Evolutionary conservation across 129 eudicot genomes (phyloP).

Genomic region (Gnaphalium uliginosum): DNA sequence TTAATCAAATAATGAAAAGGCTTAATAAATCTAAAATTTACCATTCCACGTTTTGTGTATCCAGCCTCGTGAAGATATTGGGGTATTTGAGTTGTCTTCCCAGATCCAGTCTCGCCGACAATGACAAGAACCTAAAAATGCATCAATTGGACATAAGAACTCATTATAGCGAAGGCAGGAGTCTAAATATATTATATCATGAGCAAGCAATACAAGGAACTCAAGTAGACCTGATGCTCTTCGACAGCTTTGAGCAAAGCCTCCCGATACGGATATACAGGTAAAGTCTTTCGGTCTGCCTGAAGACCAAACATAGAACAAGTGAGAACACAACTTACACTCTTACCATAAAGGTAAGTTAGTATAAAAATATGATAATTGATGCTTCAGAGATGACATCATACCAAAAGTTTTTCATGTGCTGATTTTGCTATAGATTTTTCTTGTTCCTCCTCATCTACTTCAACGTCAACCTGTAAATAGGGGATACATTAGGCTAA

Average conservation of each 20-base stretch:
- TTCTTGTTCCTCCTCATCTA: slow-evolving; percentile 46
- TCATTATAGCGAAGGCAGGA: not conserved
- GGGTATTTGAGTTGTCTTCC: slow-evolving; percentile 97
- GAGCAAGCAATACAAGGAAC: slow-evolving; percentile 13
- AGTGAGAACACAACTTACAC: slow-evolving; percentile 5
- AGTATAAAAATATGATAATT: not conserved
- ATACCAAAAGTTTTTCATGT: slow-evolving; percentile 84
- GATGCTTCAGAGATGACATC: slow-evolving; percentile 19
- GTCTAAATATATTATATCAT: not conserved
- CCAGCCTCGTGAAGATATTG: slow-evolving; percentile 98
- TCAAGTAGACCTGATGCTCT: slow-evolving; percentile 74
- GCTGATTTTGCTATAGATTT: slow-evolving; percentile 66
- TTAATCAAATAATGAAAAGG: slow-evolving; percentile 8
- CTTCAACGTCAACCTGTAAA: slow-evolving; percentile 63
- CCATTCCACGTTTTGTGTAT: slow-evolving; percentile 87
- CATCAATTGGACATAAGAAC: slow-evolving; percentile 10
- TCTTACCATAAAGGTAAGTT: slow-evolving; percentile 12
- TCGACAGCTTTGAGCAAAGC: slow-evolving; percentile 72
- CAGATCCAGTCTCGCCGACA: slow-evolving; percentile 99
- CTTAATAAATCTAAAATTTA: slow-evolving; percentile 19
- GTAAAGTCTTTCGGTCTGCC: slow-evolving; percentile 90
- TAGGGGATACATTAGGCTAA: slow-evolving; percentile 3
- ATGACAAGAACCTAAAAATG: slow-evolving; percentile 71
- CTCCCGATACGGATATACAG: slow-evolving; percentile 81
- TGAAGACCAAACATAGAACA: slow-evolving; percentile 34